Conservation (phyloP, 2,329 filamentous ascomycete species). For the Colletotrichum sp. region DNA sequence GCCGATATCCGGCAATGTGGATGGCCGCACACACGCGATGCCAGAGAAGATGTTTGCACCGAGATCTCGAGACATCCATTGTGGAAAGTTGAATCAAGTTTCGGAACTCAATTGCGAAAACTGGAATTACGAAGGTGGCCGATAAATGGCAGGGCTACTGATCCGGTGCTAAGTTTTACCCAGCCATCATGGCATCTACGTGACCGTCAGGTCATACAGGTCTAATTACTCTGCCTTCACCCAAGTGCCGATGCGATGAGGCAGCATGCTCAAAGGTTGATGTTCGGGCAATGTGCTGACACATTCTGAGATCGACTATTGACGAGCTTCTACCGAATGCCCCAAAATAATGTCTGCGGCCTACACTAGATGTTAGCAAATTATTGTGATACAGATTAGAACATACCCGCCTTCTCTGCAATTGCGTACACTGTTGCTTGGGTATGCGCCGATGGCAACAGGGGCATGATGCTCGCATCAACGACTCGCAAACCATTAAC, state of each 20-base stretch:
- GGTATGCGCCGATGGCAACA: slow-evolving; percentile 19
- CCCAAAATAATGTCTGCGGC: background rate
- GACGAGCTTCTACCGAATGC: background rate
- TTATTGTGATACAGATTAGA: rapidly evolving
- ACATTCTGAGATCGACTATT: background rate
- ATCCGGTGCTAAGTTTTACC: background rate
- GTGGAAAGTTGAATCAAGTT: background rate
- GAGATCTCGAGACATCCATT: background rate
- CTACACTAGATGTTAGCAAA: background rate
- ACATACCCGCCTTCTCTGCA: slow-evolving; percentile 16
- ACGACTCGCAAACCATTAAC: slow-evolving; percentile 23
- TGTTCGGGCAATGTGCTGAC: background rate
- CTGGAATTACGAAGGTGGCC: background rate
- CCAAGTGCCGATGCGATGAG: background rate
- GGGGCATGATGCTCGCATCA: slow-evolving; percentile 24
- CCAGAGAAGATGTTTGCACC: background rate
- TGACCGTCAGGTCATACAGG: background rate
- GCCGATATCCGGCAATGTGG: background rate
- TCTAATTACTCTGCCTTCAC: too few species aligned
- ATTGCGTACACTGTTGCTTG: slow-evolving; percentile 22
- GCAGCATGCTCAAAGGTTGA: background rate
- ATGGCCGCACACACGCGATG: background rate
- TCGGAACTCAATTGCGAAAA: background rate
- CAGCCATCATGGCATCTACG: background rate
- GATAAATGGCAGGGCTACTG: background rate